Conservation (phyloP, 768 basidiomycete genomes). For the Suillus cothurnatus region DNA sequence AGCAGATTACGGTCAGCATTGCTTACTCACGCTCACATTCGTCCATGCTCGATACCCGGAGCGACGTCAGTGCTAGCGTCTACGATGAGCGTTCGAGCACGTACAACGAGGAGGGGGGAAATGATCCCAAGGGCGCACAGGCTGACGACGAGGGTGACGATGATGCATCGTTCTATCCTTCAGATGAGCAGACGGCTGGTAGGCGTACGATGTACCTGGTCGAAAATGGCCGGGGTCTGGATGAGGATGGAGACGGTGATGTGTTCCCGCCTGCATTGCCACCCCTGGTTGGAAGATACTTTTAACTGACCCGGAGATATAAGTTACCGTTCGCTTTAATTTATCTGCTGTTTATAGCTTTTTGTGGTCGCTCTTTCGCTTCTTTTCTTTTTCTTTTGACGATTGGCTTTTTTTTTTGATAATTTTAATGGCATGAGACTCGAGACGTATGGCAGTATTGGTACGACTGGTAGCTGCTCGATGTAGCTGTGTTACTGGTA, state of each 20-base stretch:
- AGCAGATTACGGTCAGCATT: slow-evolving; percentile 13
- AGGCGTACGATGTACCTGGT: slow-evolving; percentile 37
- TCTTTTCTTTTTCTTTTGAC: slow-evolving; percentile 10
- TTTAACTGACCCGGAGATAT: slow-evolving; percentile 4
- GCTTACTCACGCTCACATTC: background rate
- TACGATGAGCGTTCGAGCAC: slow-evolving; percentile 16
- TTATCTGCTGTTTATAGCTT: slow-evolving; percentile 33
- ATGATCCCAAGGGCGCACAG: background rate
- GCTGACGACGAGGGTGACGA: slow-evolving; percentile 28
- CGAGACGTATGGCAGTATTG: background rate
- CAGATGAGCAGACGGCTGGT: slow-evolving; percentile 34
- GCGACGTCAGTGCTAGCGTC: background rate
- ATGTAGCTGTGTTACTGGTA: background rate
- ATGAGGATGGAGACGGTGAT: slow-evolving; percentile 13
- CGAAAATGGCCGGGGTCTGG: slow-evolving; percentile 29
- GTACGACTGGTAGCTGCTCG: background rate
- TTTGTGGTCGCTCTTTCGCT: slow-evolving; percentile 12
- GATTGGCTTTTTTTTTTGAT: background rate
- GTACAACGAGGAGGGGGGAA: background rate
- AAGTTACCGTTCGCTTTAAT: slow-evolving; percentile 19
- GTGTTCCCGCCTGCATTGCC: background rate
- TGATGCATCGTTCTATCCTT: slow-evolving; percentile 28
- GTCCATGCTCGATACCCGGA: background rate
- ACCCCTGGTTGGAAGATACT: background rate
- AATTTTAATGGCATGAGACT: background rate